Base-by-base conservation (phyloP, 1,284 basidiomycete genomes). In the Ceratobasidium sp. region DNA sequence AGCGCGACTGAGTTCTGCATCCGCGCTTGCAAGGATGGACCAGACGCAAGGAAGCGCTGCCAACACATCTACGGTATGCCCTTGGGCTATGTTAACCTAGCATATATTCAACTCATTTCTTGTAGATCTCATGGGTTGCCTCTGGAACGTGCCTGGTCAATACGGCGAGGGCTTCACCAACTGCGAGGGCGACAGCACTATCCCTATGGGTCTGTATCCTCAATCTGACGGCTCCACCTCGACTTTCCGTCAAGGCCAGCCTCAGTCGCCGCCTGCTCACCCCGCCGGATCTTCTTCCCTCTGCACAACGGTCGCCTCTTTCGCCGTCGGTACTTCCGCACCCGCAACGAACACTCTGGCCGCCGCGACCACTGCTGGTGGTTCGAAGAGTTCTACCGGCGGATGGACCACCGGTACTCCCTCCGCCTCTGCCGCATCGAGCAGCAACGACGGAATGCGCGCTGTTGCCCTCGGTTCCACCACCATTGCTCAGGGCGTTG, bases 51-150 rank as follows among this genome's bases (percentile, higher is more conserved):
- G 47, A 8, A 67, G 53, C 76, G 76, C 44, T 76, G 76, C 72
- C 77, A 84, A 56, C 83, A 84, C 77, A 82, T 84, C 73, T 83
- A 83, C 78, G 76, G 77, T 77, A 56, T 54, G 51, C 48, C 4
- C 22, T 63, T 15, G 64, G 64, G 48, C 48, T 74, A 44, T 76
- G 79, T 78, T 83, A 81, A 79, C 82, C 31, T 15, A 29, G 22
- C 24, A 31, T 29, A 82, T 80, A 81, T 80, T 33, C 78, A 84
- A 2, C 7, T 45, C 81, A 83, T 78, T 79, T 81, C 60, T 47
- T 22, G n/a, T 24, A 71, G 82, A 82, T 75, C 76, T 79, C 53
- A 77, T 78, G 78, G 76, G 78, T 73, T 79, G 33, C 62, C 45
- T 36, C 1, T 69, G 59, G 54, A 73, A 76, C 44, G 56, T 74